phyloP scores from a whole-genome alignment of 805 yeast genomes.

The Candida chilensis region DNA sequence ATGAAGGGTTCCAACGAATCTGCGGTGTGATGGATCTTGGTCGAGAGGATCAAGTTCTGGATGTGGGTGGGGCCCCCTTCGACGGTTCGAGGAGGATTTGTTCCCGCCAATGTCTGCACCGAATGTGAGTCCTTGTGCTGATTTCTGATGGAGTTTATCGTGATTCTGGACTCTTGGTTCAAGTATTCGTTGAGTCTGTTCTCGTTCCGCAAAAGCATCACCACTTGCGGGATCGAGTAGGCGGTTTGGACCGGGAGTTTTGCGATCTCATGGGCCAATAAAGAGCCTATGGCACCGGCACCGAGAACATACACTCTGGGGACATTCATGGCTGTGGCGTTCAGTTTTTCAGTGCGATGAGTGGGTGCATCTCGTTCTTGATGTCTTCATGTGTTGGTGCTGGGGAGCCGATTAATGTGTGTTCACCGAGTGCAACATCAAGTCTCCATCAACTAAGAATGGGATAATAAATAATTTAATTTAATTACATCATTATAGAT shows the following conservation, averaged over 20 bases:
- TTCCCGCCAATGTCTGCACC: neutral
- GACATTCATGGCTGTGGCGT: neutral
- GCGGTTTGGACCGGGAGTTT: constrained; percentile 22
- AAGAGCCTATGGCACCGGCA: constrained; percentile 44
- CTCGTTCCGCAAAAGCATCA: constrained; percentile 32
- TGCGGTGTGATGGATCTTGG: constrained; percentile 71
- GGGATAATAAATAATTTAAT: too few relatives aligned
- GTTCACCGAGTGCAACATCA: too few relatives aligned
- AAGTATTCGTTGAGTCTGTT: constrained; percentile 29
- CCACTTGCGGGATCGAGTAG: constrained; percentile 25
- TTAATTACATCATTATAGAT: too few relatives aligned
- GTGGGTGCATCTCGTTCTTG: too few relatives aligned
- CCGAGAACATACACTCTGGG: constrained; percentile 26
- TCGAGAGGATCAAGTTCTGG: constrained; percentile 58
- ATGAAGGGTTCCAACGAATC: constrained; percentile 51
- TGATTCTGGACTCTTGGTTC: constrained; percentile 26
- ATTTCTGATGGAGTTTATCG: constrained; percentile 10
- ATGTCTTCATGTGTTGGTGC: too few relatives aligned
- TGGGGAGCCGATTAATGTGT: too few relatives aligned
- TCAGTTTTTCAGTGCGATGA: too few relatives aligned
- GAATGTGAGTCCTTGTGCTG: constrained; percentile 2
- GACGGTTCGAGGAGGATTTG: neutral
- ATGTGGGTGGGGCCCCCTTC: constrained; percentile 15
- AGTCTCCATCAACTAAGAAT: too few relatives aligned
- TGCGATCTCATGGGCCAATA: constrained; percentile 40